A percentile compares a stretch with the other conserved stretches of the same genome.
phyloP scores from a whole-genome alignment of 2,329 filamentous ascomycete species.

The Anisogramma anomala region DNA sequence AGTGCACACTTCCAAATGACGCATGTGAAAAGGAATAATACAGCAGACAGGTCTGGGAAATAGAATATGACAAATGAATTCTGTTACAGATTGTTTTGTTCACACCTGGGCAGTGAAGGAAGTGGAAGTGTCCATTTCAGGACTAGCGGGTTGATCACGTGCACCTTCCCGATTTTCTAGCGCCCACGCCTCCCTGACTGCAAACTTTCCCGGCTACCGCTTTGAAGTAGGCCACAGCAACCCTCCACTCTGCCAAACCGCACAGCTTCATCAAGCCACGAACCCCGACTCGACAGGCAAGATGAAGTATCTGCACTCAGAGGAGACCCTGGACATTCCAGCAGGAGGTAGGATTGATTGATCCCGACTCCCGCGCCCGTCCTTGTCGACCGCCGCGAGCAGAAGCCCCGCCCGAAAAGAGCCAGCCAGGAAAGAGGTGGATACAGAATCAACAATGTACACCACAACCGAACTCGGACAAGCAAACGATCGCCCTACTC shows the following conservation, averaged over 20 bases:
- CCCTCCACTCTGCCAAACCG: slow-evolving; percentile 7
- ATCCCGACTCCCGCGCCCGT: slow-evolving; percentile 1
- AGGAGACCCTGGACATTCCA: slow-evolving; percentile 90
- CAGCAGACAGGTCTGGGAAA: no score
- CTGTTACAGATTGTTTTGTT: no score
- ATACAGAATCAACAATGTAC: neutral
- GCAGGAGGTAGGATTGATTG: slow-evolving; percentile 68
- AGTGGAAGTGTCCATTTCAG: no score
- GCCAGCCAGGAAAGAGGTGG: slow-evolving; percentile 12
- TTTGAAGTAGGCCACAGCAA: no score
- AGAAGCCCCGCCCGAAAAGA: slow-evolving; percentile 3
- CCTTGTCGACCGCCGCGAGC: neutral
- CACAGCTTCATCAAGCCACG: slow-evolving; percentile 28
- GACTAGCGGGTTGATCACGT: no score
- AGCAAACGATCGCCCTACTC: neutral
- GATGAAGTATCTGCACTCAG: slow-evolving; percentile 99
- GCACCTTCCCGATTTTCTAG: no score
- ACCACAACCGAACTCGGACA: neutral
- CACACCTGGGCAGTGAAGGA: no score
- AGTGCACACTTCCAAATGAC: no score
- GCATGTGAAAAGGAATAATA: no score
- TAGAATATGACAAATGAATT: no score
- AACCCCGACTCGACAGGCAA: slow-evolving; percentile 47
- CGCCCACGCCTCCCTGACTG: no score
- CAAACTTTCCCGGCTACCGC: no score